Evolutionary conservation across 345 rosid genomes (phyloP).

Genomic region (Citrus unshiu): DNA sequence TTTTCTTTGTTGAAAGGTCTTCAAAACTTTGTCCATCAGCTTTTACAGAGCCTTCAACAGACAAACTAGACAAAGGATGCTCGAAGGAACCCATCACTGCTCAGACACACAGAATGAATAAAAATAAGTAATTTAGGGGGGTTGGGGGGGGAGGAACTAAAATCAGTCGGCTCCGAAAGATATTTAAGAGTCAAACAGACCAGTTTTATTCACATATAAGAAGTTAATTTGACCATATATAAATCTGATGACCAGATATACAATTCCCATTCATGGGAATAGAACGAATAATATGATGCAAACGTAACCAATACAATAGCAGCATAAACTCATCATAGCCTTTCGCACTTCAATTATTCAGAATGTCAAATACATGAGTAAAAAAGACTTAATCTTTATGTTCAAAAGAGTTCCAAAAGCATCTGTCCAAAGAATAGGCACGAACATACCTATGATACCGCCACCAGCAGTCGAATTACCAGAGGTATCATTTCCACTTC

Average conservation of each 20-base stretch:
- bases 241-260: neutral
- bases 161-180: conserved; percentile 4
- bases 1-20: conserved; percentile 25
- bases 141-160: neutral
- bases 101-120: conserved; percentile 21
- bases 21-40: conserved; percentile 83
- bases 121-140: neutral
- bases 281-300: neutral
- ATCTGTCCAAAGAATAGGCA: neutral
- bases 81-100: conserved; percentile 94
- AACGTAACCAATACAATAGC: neutral
- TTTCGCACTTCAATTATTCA: neutral
- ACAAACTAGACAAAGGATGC: conserved; percentile 87
- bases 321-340: neutral
- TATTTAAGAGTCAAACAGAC: neutral
- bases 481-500: conserved; percentile 80
- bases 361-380: neutral
- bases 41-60: conserved; percentile 66
- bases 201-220: conserved; percentile 1
- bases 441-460: conserved; percentile 75
- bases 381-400: neutral
- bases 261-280: neutral
- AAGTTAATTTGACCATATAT: neutral
- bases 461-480: conserved; percentile 79
- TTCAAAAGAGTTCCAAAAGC: neutral